Evolutionary conservation across 371 early-diverging fungal species (phyloP).

Genomic region (Circinella minor): DNA sequence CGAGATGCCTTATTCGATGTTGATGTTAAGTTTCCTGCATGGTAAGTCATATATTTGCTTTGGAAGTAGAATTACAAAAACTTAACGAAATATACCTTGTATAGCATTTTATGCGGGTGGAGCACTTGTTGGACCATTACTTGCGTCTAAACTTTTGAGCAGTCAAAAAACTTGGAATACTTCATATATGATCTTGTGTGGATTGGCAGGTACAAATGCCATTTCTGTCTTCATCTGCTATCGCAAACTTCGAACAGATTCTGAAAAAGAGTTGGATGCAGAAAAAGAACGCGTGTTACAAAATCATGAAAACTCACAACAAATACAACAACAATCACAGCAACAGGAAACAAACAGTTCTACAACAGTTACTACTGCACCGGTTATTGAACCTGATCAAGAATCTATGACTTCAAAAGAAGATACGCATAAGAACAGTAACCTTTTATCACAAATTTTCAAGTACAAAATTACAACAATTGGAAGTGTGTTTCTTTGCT

Average conservation of each 20-base stretch:
- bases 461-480: conserved; percentile 19
- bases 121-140: conserved; percentile 28
- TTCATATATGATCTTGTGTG: conserved; percentile 26
- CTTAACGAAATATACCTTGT: neutral
- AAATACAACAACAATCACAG: neutral
- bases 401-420: neutral
- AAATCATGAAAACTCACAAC: neutral
- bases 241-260: conserved; percentile 14
- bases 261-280: conserved; percentile 19
- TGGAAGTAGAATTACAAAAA: neutral
- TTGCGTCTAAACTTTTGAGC: conserved; percentile 23
- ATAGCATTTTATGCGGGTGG: conserved; percentile 34
- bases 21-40: conserved; percentile 33
- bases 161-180: conserved; percentile 24
- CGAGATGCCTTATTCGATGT: conserved; percentile 23
- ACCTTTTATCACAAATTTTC: conserved; percentile 15
- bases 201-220: conserved; percentile 18
- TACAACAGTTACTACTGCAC: conserved; percentile 1
- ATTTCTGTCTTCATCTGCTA: conserved; percentile 16
- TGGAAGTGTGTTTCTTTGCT: conserved; percentile 26
- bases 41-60: conserved; percentile 16
- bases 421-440: neutral
- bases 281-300: conserved; percentile 10
- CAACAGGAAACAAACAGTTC: neutral
- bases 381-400: neutral